Conservation (phyloP, 805 yeast species). For the Debaryomyces tyrocola region DNA sequence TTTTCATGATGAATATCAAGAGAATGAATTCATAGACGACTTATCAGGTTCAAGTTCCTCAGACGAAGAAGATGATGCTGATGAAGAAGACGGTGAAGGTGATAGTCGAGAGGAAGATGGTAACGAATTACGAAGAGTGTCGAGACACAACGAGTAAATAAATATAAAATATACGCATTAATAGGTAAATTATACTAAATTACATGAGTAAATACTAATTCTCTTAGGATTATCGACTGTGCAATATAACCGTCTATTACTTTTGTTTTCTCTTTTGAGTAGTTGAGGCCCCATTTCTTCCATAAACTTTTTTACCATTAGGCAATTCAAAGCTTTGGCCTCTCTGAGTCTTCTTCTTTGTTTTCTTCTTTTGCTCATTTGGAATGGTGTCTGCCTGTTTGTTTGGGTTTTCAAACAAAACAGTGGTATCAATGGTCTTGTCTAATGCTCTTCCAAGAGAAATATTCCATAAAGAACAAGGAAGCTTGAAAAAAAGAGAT, state of each 20-base stretch:
- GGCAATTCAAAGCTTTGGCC: slow-evolving; percentile 54
- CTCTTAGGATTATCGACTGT: background rate
- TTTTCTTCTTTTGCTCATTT: slow-evolving; percentile 18
- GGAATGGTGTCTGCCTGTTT: slow-evolving; percentile 6
- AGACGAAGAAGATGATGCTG: slow-evolving; percentile 34
- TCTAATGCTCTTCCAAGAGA: slow-evolving; percentile 36
- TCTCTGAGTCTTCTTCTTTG: slow-evolving; percentile 31
- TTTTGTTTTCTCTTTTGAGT: slow-evolving; percentile 9
- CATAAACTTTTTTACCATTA: slow-evolving; percentile 58
- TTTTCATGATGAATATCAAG: slow-evolving; percentile 25
- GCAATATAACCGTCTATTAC: background rate
- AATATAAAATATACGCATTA: background rate
- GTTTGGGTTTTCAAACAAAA: slow-evolving; percentile 9
- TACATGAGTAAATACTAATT: too few relatives aligned
- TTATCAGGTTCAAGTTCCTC: slow-evolving; percentile 47
- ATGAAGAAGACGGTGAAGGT: slow-evolving; percentile 16
- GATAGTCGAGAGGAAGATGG: slow-evolving; percentile 17
- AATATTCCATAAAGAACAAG: slow-evolving; percentile 45
- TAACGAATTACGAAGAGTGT: slow-evolving; percentile 44
- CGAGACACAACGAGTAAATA: slow-evolving; percentile 29
- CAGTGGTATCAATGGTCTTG: slow-evolving; percentile 4
- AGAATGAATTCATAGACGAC: slow-evolving; percentile 35
- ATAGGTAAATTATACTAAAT: too few relatives aligned
- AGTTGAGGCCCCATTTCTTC: slow-evolving; percentile 17
- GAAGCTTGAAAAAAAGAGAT: slow-evolving; percentile 42